A percentile compares a stretch with the other conserved stretches of the same genome.
Conservation (phyloP, 2,329 filamentous ascomycete genomes). For the Fusarium nodosum region DNA sequence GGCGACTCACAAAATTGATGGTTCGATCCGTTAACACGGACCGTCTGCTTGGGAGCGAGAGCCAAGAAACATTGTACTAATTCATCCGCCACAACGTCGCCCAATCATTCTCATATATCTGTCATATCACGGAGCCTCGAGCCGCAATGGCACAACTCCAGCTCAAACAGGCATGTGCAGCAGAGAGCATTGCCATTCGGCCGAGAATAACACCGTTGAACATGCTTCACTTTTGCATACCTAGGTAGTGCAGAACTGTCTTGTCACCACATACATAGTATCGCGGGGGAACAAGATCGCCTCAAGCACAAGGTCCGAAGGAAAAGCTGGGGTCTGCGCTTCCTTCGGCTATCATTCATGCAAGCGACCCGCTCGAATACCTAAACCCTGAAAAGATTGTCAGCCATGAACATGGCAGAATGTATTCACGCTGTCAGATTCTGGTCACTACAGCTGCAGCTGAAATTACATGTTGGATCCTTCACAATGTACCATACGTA, state of each 20-base stretch:
- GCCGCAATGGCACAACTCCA: not conserved
- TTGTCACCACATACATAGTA: conserved; percentile 1
- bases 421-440: conserved; percentile 13
- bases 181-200: conserved; percentile 16
- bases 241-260: conserved; percentile 16
- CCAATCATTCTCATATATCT: not conserved
- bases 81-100: conserved; percentile 6
- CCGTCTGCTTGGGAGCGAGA: conserved; percentile 18
- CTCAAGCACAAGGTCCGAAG: not conserved
- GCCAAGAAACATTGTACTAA: conserved; percentile 12
- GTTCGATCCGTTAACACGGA: conserved; percentile 26
- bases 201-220: conserved; percentile 46
- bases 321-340: conserved; percentile 25
- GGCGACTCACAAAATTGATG: conserved; percentile 19
- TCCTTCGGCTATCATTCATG: conserved; percentile 30
- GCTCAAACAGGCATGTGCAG: conserved; percentile 14
- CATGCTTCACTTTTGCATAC: conserved; percentile 26
- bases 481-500: conserved; percentile 12
- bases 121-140: conserved; percentile 1
- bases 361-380: conserved; percentile 18
- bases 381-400: conserved; percentile 13
- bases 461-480: conserved; percentile 29
- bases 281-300: conserved; percentile 7
- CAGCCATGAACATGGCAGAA: conserved; percentile 23
- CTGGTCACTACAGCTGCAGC: conserved; percentile 10